These are phyloP conservation scores for Diaporthe sp. DNA, from an alignment of 2,329 filamentous ascomycete genomes.

Conservation along the genomic window DNA sequence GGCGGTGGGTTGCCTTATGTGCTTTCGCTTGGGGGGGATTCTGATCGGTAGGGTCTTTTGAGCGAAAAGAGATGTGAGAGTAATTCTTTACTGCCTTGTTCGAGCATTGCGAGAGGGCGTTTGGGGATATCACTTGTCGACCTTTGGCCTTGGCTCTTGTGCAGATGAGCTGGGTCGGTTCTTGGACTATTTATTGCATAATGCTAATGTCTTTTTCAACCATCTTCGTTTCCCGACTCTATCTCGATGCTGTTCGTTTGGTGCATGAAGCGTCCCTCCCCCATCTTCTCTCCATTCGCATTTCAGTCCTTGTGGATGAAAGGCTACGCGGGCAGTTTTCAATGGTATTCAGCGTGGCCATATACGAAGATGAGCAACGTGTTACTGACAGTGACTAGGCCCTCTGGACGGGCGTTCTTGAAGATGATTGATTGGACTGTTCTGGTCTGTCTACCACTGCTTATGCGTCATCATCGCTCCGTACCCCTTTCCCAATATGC, in stretches of 20 bases:
- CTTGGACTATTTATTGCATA: background rate
- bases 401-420: background rate
- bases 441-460: background rate
- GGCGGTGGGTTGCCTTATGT: slow-evolving; percentile 49
- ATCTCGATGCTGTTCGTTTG: background rate
- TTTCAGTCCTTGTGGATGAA: background rate
- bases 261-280: background rate
- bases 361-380: background rate
- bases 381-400: background rate
- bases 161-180: background rate
- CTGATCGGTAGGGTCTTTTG: background rate
- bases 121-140: background rate
- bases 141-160: background rate
- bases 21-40: slow-evolving; percentile 42
- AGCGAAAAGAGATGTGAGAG: background rate
- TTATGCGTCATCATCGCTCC: background rate
- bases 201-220: background rate
- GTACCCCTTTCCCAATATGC: background rate
- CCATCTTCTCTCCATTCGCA: background rate
- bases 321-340: background rate
- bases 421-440: background rate
- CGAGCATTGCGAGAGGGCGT: background rate
- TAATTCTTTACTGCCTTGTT: background rate
- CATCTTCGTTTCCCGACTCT: background rate
- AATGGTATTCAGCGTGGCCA: no score